Percentiles rank a stretch among this genome's conserved stretches.
Conservation (phyloP, 441 rosid species). For the Dalechampia spathulata region DNA sequence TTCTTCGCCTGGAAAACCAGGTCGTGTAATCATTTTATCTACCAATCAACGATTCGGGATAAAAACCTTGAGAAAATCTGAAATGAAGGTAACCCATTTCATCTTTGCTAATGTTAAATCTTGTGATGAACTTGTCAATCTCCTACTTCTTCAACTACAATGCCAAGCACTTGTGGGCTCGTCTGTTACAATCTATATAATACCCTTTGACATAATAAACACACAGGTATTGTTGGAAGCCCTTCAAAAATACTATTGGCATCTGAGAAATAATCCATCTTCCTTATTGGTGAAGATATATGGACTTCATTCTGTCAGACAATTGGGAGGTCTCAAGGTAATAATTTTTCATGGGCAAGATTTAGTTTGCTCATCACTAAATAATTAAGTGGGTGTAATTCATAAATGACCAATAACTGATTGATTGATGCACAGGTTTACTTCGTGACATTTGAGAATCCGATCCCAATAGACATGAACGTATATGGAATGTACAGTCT, state of each 20-base stretch:
- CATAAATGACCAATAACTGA: too few species aligned
- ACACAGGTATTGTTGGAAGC: slow-evolving; percentile 31
- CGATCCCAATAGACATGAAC: slow-evolving; percentile 24
- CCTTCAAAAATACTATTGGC: slow-evolving; percentile 40
- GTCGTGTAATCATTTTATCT: slow-evolving; percentile 27
- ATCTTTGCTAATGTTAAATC: too few species aligned
- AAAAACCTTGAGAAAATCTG: slow-evolving; percentile 43
- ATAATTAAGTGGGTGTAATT: too few species aligned
- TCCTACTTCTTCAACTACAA: too few species aligned
- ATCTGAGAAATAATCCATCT: slow-evolving; percentile 24
- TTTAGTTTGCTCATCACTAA: too few species aligned
- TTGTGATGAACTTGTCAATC: too few species aligned
- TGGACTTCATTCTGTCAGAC: slow-evolving; percentile 43
- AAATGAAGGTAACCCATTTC: slow-evolving; percentile 31
- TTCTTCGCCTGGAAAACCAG: slow-evolving; percentile 28
- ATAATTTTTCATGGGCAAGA: not conserved
- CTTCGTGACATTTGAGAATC: slow-evolving; percentile 39
- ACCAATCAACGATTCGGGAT: slow-evolving; percentile 35
- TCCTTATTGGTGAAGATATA: slow-evolving; percentile 31
- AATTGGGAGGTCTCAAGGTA: slow-evolving; percentile 36
- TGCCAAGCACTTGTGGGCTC: too few species aligned
- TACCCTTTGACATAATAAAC: too few species aligned
- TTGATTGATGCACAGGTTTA: slow-evolving; percentile 40
- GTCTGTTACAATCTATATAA: too few species aligned
- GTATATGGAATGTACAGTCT: slow-evolving; percentile 44